Evolutionary conservation across 495 filamentous ascomycete species (phyloP).

Genomic region (Penicillium arizonense): DNA sequence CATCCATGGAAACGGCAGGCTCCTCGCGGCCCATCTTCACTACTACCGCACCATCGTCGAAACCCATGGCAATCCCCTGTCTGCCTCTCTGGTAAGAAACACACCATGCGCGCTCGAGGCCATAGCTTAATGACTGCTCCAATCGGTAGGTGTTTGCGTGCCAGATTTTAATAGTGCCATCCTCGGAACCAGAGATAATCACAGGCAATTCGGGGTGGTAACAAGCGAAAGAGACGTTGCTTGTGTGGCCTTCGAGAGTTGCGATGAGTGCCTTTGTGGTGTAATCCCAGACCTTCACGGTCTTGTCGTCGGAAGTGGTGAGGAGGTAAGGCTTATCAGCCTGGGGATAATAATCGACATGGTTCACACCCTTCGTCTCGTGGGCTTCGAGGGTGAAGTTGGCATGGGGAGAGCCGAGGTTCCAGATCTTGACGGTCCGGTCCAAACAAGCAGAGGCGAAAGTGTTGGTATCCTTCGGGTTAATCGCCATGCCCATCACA

Average conservation of each 20-base stretch:
- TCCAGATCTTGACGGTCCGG: slow-evolving; percentile 98
- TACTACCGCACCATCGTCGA: slow-evolving; percentile 96
- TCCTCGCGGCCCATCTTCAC: slow-evolving; percentile 98
- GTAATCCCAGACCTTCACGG: slow-evolving; percentile 97
- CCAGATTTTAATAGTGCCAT: slow-evolving; percentile 98
- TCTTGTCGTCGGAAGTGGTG: slow-evolving; percentile 93
- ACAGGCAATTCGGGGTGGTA: slow-evolving; percentile 97
- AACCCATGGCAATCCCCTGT: slow-evolving; percentile 93
- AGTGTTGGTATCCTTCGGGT: slow-evolving; percentile 98
- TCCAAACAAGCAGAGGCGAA: slow-evolving; percentile 97
- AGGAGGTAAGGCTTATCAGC: slow-evolving; percentile 96
- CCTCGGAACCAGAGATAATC: slow-evolving; percentile 98
- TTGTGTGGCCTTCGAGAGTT: slow-evolving; percentile 94
- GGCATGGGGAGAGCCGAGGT: slow-evolving; percentile 79
- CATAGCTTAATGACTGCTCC: slow-evolving; percentile 94
- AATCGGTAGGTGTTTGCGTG: slow-evolving; percentile 95
- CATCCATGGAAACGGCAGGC: slow-evolving; percentile 95
- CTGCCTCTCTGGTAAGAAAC: slow-evolving; percentile 89
- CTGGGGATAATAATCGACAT: slow-evolving; percentile 96
- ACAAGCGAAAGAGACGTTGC: slow-evolving; percentile 98
- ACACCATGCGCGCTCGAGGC: slow-evolving; percentile 96
- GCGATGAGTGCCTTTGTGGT: slow-evolving; percentile 97
- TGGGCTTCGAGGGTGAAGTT: slow-evolving; percentile 97
- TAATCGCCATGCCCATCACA: slow-evolving; percentile 99
- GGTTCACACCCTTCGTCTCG: slow-evolving; percentile 97